Evolutionary conservation across 164 flowering plant species (phyloP).

Genomic region (Magnolia officinalis): DNA sequence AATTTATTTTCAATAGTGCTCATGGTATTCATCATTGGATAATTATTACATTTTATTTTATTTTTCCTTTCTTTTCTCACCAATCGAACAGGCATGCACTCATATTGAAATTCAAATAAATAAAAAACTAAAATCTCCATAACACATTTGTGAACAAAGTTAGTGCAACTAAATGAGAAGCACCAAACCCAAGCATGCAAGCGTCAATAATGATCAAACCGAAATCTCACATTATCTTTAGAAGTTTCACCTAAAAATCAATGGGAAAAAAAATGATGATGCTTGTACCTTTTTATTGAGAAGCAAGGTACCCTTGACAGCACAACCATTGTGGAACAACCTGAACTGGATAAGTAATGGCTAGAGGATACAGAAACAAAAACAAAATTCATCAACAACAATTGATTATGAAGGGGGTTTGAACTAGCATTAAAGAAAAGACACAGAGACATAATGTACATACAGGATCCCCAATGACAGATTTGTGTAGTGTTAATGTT

Average conservation of each 20-base stretch:
- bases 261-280: not conserved
- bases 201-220: too few species aligned
- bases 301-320: constrained; percentile 86
- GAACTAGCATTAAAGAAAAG: not conserved
- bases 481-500: constrained; percentile 6
- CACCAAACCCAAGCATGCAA: too few species aligned
- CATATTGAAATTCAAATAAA: not conserved
- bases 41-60: too few species aligned
- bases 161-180: too few species aligned
- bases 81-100: too few species aligned
- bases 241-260: not conserved
- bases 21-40: too few species aligned
- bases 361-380: constrained; percentile 30
- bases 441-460: not conserved
- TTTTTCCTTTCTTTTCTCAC: too few species aligned
- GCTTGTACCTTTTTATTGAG: constrained; percentile 57
- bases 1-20: too few species aligned
- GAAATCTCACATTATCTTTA: not conserved
- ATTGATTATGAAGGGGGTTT: not conserved
- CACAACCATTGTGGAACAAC: constrained; percentile 61
- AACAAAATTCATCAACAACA: not conserved
- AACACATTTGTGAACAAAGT: too few species aligned
- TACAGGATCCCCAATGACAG: constrained; percentile 33
- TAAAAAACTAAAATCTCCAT: not conserved
- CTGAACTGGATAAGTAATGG: constrained; percentile 77